Base-by-base conservation (phyloP, 352 stramenopile species). In the Phytophthora melonis region DNA sequence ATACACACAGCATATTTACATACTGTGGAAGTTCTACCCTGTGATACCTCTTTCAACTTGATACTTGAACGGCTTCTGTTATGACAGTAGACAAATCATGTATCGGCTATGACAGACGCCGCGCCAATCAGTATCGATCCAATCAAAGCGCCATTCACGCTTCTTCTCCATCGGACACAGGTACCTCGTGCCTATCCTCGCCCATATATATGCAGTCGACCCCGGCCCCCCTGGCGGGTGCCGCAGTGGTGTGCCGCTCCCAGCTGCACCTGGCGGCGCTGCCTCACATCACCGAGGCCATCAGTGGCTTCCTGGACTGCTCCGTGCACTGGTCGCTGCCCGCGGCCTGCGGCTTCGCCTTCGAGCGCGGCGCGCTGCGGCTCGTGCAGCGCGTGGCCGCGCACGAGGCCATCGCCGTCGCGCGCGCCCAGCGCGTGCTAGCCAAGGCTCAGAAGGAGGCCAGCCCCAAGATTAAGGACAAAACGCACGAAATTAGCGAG, bases 271-370 rank as follows among this genome's bases (percentile, higher is more conserved):
- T 82, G 25, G 68, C 71, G 19, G 74, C 74, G 10, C 43, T 84
- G 14, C 64, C 71, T 9, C 74, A 81, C 56, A 72, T 84, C 19
- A 25, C 62, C 23, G 54, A 68, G 21, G 36, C 63, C 7, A 75
- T 84, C 53, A 84, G 74, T 70, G 54, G 27, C n/a, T 84, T 80
- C 34, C 52, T 82, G 2, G 77, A 84, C 58, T 56, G 25, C 25
- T 80, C 72, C 1, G 64, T 61, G 21, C 71, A 67, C 49, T 81
- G 70, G 74, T 54, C 70, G 13, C 47, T 84, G 7, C 63, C 70
- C 3, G 32, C 52, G 16, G 77, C 77, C 19, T 79, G 77, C 52
- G 70, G 67, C 7, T 78, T 80, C 45, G 47, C 21, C 21, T 71
- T 56, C 21, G 18, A 65, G 25, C 6, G 52, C 39, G 63, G 70